A percentile compares a stretch with the other conserved stretches of the same genome.
These are phyloP conservation scores for Bipolaris cookei DNA, from an alignment of 2,329 filamentous ascomycete genomes.

Conservation along the genomic window DNA sequence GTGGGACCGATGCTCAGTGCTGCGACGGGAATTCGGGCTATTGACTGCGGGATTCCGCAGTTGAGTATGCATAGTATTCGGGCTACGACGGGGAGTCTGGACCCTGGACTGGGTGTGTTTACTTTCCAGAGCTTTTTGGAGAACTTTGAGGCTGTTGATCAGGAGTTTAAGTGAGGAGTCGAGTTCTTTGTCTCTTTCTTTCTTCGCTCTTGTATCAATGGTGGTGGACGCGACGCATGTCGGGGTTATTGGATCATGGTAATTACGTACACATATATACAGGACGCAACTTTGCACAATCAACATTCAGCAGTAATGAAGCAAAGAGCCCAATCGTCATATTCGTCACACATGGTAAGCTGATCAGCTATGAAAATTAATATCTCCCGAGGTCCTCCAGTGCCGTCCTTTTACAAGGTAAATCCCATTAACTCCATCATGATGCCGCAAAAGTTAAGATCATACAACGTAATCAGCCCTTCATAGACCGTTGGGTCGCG, in stretches of 20 bases:
- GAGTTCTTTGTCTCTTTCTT: not conserved
- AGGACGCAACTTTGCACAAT: not conserved
- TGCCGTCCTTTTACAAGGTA: slow-evolving; percentile 1
- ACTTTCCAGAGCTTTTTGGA: slow-evolving; percentile 91
- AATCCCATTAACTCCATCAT: slow-evolving; percentile 18
- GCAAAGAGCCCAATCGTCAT: not conserved
- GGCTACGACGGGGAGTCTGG: slow-evolving; percentile 82
- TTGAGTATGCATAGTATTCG: slow-evolving; percentile 93
- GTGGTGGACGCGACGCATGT: not conserved
- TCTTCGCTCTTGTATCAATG: not conserved
- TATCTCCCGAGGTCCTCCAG: slow-evolving; percentile 1
- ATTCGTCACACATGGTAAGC: slow-evolving; percentile 1
- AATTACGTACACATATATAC: not conserved
- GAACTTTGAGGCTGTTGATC: slow-evolving; percentile 82
- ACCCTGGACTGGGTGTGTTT: slow-evolving; percentile 86
- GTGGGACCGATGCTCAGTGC: slow-evolving; percentile 91
- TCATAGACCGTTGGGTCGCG: slow-evolving; percentile 12
- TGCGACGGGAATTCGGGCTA: slow-evolving; percentile 78
- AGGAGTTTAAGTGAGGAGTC: slow-evolving; percentile 65
- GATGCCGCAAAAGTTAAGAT: slow-evolving; percentile 22
- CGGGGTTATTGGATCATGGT: not conserved
- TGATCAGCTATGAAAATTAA: slow-evolving; percentile 7
- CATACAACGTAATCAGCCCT: not conserved
- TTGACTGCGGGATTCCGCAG: slow-evolving; percentile 90
- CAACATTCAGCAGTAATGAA: not conserved